Evolutionary conservation across 768 basidiomycete genomes (phyloP), one percentile per base, ranked within the genome.

Genomic region (Boletellus emodensis): DNA sequence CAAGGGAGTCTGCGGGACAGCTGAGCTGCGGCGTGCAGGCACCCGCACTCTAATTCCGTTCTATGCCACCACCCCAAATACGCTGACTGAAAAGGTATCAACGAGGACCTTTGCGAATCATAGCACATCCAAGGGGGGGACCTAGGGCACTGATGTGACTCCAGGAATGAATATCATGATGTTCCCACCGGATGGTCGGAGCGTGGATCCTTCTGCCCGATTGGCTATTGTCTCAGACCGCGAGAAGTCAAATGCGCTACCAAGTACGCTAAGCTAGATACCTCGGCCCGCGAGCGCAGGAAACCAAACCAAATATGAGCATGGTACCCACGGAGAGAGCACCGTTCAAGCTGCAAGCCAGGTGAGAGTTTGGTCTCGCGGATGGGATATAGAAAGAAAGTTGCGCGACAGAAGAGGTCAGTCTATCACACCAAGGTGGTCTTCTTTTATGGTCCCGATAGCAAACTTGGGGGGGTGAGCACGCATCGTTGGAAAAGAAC

Each of bases 361-460:
- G 42, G 26, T 38, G 45, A 40, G 42, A 44, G 43, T 22, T 30
- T 47, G 20, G 46, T 39, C 32, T 34, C 42, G 33, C 33, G 32
- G 37, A 22, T 40, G 24, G 37, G 40, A 44, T 39, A 40, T 37
- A 30, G 30, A 24, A 40, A 24, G 28, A 40, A 32, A 45, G 39
- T 10, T 20, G n/a, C n/a, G 6, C 10, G 36, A n/a, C n/a, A 1
- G 38, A 15, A 33, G 41, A 37, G 35, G 32, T 62, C 64, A 90
- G 55, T 91, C 90, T 60, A 94, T 90, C 46, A 95, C 91, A 41
- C 95, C 95, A 26, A 98, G 74, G 68, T 94, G 95, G 66, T 97
- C 95, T 69, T 97, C 95, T 73, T 98, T 99, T 70, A 98, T 96
- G 3, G 90, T 93, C 9, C 94, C 95, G 57, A 97, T 98, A 2